Evolutionary conservation across 257 asterid genomes (phyloP).

Genomic region (Solanum piurae): DNA sequence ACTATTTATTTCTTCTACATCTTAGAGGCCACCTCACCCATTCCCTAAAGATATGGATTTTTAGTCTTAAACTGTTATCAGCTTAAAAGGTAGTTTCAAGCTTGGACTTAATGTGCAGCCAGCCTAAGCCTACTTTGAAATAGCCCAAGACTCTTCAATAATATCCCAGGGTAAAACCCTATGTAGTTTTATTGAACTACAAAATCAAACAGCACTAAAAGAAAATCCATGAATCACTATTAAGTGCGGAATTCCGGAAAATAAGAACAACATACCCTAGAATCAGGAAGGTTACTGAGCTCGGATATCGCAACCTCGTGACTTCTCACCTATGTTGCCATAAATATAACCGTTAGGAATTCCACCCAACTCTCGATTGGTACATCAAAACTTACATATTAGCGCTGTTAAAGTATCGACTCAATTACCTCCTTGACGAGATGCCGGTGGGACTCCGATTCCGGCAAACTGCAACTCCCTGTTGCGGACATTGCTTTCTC

Average conservation of each 20-base stretch:
- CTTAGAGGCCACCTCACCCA: not conserved
- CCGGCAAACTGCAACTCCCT: not conserved
- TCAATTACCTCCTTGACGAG: not conserved
- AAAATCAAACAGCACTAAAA: not conserved
- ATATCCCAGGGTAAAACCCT: not conserved
- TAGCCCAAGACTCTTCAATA: not conserved
- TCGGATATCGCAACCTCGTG: conserved; percentile 78
- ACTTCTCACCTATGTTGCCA: conserved; percentile 29
- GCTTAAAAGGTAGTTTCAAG: not conserved
- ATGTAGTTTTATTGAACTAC: not conserved
- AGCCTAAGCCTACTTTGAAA: not conserved
- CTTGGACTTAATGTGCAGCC: not conserved
- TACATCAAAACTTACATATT: not conserved
- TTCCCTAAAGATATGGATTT: not conserved
- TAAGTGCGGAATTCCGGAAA: not conserved
- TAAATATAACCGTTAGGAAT: not conserved
- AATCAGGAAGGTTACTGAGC: conserved; percentile 42
- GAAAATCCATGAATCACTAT: not conserved
- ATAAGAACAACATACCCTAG: conserved; percentile 27
- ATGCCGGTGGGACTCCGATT: not conserved
- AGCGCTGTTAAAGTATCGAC: not conserved
- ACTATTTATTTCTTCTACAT: not conserved
- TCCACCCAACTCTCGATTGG: not conserved
- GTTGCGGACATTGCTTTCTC: not conserved
- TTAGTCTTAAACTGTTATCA: not conserved